Percentiles rank a stretch among this genome's conserved stretches.
Conservation (phyloP, 768 basidiomycete genomes). For the Leccinellum rugosiceps region DNA sequence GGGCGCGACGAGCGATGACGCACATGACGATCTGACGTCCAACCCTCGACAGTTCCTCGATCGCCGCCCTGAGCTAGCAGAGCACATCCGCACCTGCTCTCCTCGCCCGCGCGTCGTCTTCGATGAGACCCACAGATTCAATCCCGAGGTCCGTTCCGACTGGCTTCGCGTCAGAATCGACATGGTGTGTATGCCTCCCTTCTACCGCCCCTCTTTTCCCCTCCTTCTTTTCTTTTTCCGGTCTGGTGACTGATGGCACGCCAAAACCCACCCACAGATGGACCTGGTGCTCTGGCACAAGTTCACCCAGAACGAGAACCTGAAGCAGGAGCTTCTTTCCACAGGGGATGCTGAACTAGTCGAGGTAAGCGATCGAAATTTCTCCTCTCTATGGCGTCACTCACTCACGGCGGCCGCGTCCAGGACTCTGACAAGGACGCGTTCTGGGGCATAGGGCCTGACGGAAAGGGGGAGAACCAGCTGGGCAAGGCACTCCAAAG, state of each 20-base stretch:
- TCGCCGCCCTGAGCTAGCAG: constrained; percentile 33
- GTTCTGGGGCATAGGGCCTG: constrained; percentile 42
- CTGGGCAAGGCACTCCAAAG: constrained; percentile 41
- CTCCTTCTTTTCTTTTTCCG: not conserved
- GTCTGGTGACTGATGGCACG: constrained; percentile 5
- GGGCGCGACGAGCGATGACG: constrained; percentile 10
- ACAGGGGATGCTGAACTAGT: constrained; percentile 39
- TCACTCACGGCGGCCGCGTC: constrained; percentile 15
- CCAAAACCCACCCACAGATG: constrained; percentile 25
- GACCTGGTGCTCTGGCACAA: constrained; percentile 38
- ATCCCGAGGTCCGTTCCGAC: constrained; percentile 34
- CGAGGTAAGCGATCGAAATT: constrained; percentile 32
- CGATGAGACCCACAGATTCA: constrained; percentile 35
- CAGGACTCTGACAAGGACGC: constrained; percentile 33
- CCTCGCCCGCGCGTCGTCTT: constrained; percentile 31
- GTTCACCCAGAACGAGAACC: constrained; percentile 38
- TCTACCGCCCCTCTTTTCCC: not conserved
- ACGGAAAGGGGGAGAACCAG: constrained; percentile 38
- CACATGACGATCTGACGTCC: constrained; percentile 14
- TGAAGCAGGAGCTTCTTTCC: constrained; percentile 34
- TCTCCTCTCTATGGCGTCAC: not conserved
- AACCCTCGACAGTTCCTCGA: constrained; percentile 29
- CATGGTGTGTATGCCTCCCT: constrained; percentile 22
- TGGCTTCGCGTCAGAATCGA: constrained; percentile 33
- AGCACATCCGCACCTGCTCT: constrained; percentile 35